These are phyloP conservation scores for Fusarium sp. DNA, from an alignment of 2,329 filamentous ascomycete species.

Conservation along the genomic window DNA sequence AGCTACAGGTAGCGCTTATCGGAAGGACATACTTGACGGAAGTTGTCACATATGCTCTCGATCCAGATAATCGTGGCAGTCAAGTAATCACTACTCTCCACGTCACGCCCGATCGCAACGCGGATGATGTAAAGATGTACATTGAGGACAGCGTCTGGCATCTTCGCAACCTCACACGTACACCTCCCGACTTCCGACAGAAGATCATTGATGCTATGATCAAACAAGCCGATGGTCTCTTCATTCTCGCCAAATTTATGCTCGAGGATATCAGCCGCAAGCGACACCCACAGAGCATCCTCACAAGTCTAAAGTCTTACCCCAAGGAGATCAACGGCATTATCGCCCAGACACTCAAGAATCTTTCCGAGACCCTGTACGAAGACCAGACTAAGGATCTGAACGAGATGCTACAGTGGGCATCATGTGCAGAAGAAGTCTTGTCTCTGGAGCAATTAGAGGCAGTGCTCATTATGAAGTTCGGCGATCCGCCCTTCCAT, in stretches of 20 bases:
- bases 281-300: constrained; percentile 59
- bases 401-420: constrained; percentile 62
- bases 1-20: constrained; percentile 56
- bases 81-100: constrained; percentile 56
- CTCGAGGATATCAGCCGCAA: constrained; percentile 62
- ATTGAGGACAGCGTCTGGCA: constrained; percentile 57
- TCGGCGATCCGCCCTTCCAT: constrained; percentile 56
- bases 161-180: constrained; percentile 54
- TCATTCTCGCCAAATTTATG: constrained; percentile 65
- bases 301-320: constrained; percentile 59
- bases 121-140: constrained; percentile 57
- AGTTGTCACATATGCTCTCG: constrained; percentile 51
- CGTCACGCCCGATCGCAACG: constrained; percentile 58
- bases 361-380: constrained; percentile 56
- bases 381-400: constrained; percentile 57
- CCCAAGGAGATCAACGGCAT: constrained; percentile 60
- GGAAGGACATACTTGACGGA: constrained; percentile 60
- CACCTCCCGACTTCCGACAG: constrained; percentile 51
- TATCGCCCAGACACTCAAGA: constrained; percentile 56
- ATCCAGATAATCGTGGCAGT: constrained; percentile 48
- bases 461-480: constrained; percentile 57
- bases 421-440: constrained; percentile 59
- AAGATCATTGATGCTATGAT: constrained; percentile 57
- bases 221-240: constrained; percentile 60
- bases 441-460: constrained; percentile 60